Percentiles rank a stretch among this genome's conserved stretches.
Conservation (phyloP, 257 asterid species). For the Salvia miltiorrhiza region DNA sequence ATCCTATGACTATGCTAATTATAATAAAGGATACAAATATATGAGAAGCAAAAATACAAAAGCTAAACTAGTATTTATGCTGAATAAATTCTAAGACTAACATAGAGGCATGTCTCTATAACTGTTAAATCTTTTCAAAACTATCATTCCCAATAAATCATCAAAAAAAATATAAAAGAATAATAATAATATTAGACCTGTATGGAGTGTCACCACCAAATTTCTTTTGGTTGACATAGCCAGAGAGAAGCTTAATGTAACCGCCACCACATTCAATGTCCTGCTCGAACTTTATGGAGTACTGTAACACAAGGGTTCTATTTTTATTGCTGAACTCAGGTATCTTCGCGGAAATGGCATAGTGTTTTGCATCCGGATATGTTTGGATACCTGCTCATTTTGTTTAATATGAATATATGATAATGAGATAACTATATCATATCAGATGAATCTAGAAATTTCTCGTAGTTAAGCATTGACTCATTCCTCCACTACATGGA, state of each 20-base stretch:
- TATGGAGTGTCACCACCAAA: slow-evolving; percentile 99
- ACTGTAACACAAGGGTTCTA: slow-evolving; percentile 82
- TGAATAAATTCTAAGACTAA: background rate
- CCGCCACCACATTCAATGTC: slow-evolving; percentile 99
- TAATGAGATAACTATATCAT: background rate
- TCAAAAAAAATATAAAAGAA: background rate
- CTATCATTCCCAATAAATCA: background rate
- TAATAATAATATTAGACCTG: slow-evolving; percentile 41
- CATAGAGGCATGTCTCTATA: background rate
- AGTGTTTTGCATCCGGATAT: slow-evolving; percentile 75
- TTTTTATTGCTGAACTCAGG: slow-evolving; percentile 92
- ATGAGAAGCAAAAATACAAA: background rate
- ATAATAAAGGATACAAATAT: background rate
- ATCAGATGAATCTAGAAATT: background rate
- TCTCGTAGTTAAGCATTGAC: background rate
- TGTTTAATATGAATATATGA: background rate
- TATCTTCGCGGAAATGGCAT: slow-evolving; percentile 87
- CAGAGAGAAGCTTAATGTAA: slow-evolving; percentile 90
- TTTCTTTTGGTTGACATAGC: slow-evolving; percentile 92
- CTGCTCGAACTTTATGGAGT: slow-evolving; percentile 85
- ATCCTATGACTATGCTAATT: background rate
- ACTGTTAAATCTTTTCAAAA: background rate
- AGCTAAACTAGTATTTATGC: background rate
- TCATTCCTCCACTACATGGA: background rate
- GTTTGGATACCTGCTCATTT: slow-evolving; percentile 77